A percentile compares a stretch with the other conserved stretches of the same genome.
Conservation (phyloP, 805 yeast species). For the Yarrowia divulgata region DNA sequence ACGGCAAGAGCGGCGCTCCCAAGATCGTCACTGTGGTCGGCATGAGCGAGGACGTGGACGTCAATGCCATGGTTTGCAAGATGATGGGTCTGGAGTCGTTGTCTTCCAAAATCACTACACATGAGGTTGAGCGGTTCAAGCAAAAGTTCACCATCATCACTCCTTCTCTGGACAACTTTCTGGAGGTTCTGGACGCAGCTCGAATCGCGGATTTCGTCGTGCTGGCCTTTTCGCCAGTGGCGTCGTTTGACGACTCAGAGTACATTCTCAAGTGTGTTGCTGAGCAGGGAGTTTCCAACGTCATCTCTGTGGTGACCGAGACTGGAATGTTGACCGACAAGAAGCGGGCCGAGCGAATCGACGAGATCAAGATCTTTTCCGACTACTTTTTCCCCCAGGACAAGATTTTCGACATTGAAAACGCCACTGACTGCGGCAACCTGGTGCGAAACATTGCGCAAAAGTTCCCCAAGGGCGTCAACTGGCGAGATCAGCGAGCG, state of each 20-base stretch:
- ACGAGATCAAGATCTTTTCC: conserved; percentile 66
- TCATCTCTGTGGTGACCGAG: conserved; percentile 46
- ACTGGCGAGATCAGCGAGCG: conserved; percentile 94
- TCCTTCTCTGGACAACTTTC: conserved; percentile 69
- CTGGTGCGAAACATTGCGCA: conserved; percentile 81
- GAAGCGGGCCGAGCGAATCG: conserved; percentile 75
- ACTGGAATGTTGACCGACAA: conserved; percentile 42
- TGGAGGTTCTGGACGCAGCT: conserved; percentile 82
- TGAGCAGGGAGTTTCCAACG: conserved; percentile 89
- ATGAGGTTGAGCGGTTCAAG: conserved; percentile 67
- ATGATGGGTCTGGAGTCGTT: conserved; percentile 40
- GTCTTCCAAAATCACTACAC: conserved; percentile 37
- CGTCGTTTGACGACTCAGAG: conserved; percentile 87
- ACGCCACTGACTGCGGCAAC: conserved; percentile 70
- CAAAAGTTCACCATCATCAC: conserved; percentile 73
- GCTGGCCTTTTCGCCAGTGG: conserved; percentile 85
- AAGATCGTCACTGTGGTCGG: conserved; percentile 83
- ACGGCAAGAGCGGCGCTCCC: conserved; percentile 80
- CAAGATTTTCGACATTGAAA: conserved; percentile 74
- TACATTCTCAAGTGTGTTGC: conserved; percentile 86
- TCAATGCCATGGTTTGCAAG: conserved; percentile 46
- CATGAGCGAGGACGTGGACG: conserved; percentile 71
- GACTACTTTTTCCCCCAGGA: conserved; percentile 86
- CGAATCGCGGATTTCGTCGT: conserved; percentile 88
- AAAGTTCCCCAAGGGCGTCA: conserved; percentile 80